phyloP scores from a whole-genome alignment of 345 rosid genomes.

The Passiflora organensis region DNA sequence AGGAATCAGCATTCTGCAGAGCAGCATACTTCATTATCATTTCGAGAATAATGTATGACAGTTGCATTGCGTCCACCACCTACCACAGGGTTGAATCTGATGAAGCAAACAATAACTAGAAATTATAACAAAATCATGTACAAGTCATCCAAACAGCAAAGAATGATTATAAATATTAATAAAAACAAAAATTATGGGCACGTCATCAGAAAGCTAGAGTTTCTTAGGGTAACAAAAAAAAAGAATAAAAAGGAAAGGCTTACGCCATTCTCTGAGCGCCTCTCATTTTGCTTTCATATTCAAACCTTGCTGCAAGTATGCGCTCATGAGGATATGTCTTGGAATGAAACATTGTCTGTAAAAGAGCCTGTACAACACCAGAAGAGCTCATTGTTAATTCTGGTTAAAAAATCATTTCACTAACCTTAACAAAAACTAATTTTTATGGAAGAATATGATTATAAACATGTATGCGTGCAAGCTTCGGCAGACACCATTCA shows the following conservation, averaged over 20 bases:
- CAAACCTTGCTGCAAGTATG: slow-evolving; percentile 72
- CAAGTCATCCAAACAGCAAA: too few relatives aligned
- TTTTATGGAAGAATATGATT: too few relatives aligned
- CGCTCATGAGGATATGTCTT: slow-evolving; percentile 69
- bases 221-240: background rate
- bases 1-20: slow-evolving; percentile 6
- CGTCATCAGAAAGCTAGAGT: too few relatives aligned
- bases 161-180: too few relatives aligned
- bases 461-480: too few relatives aligned
- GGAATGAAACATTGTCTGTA: slow-evolving; percentile 87
- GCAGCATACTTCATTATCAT: slow-evolving; percentile 74
- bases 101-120: slow-evolving; percentile 4
- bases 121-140: too few relatives aligned
- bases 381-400: slow-evolving; percentile 2
- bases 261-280: slow-evolving; percentile 99
- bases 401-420: background rate
- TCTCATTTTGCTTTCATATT: slow-evolving; percentile 85
- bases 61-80: slow-evolving; percentile 92
- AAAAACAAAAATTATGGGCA: too few relatives aligned
- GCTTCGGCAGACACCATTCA: too few relatives aligned
- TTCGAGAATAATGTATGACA: slow-evolving; percentile 90
- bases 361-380: slow-evolving; percentile 55
- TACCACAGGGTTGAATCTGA: slow-evolving; percentile 90
- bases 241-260: slow-evolving; percentile 25
- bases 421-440: background rate